Conservation (phyloP, 352 stramenopile genomes). For the Pythium rhizo-oryzae region DNA sequence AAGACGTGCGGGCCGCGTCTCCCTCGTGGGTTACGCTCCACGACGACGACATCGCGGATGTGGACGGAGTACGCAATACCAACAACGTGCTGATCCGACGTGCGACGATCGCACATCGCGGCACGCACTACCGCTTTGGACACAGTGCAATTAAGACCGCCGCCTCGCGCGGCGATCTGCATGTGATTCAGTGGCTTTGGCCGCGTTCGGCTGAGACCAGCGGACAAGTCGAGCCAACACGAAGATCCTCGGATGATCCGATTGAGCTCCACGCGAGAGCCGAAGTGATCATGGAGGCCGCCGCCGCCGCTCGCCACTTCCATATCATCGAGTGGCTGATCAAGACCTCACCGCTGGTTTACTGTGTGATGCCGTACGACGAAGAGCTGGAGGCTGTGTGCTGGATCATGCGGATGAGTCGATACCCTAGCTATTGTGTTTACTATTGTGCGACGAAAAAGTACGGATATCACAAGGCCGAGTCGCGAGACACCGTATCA, state of each 20-base stretch:
- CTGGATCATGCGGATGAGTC: not conserved
- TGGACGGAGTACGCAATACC: not conserved
- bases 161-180: not conserved
- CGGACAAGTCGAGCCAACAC: not conserved
- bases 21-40: not conserved
- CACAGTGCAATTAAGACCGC: not conserved
- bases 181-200: not conserved
- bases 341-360: not conserved
- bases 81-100: not conserved
- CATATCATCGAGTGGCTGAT: not conserved
- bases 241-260: not conserved
- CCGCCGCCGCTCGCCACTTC: not conserved
- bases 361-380: slow-evolving; percentile 1
- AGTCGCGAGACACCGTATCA: too few species aligned
- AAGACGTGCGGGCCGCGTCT: not conserved
- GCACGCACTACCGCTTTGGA: slow-evolving; percentile 3
- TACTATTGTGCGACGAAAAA: not conserved
- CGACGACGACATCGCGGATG: not conserved
- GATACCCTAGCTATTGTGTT: not conserved
- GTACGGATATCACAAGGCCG: not conserved
- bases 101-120: not conserved
- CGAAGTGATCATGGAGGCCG: not conserved
- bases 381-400: not conserved
- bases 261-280: not conserved
- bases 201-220: not conserved